Evolutionary conservation across 305 asterid genomes (phyloP).

Genomic region (Fraxinus sp.): DNA sequence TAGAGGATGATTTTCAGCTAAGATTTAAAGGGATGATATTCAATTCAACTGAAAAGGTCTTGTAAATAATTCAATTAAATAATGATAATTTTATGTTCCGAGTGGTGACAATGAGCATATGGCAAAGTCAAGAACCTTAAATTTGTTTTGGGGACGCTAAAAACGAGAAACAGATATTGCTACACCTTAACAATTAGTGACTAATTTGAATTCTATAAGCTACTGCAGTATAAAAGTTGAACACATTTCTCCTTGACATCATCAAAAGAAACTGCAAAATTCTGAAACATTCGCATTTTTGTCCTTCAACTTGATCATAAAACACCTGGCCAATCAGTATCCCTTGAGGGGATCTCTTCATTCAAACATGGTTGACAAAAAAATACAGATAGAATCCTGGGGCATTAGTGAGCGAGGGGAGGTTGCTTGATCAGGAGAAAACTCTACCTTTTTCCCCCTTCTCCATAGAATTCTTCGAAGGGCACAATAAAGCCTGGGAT

Average conservation of each 20-base stretch:
- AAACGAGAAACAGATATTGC: background rate
- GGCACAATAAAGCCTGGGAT: background rate
- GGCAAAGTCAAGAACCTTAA: background rate
- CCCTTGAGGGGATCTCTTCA: background rate
- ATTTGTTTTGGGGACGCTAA: background rate
- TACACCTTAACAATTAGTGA: background rate
- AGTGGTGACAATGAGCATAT: background rate
- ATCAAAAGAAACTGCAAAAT: background rate
- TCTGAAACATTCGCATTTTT: background rate
- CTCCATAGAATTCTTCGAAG: background rate
- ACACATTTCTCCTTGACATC: background rate
- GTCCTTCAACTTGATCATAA: background rate
- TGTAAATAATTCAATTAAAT: background rate
- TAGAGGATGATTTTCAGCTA: background rate
- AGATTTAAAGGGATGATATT: background rate
- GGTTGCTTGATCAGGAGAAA: background rate
- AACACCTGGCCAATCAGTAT: background rate
- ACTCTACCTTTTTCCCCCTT: background rate
- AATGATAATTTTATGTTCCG: background rate
- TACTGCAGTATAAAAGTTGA: background rate
- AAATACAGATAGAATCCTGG: background rate
- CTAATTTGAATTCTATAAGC: background rate
- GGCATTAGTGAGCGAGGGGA: background rate
- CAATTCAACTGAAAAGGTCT: background rate
- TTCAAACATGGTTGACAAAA: background rate